A percentile compares a stretch with the other conserved stretches of the same genome.
Conservation (phyloP, 2,329 filamentous ascomycete genomes). For the Scortechinia acanthostroma region DNA sequence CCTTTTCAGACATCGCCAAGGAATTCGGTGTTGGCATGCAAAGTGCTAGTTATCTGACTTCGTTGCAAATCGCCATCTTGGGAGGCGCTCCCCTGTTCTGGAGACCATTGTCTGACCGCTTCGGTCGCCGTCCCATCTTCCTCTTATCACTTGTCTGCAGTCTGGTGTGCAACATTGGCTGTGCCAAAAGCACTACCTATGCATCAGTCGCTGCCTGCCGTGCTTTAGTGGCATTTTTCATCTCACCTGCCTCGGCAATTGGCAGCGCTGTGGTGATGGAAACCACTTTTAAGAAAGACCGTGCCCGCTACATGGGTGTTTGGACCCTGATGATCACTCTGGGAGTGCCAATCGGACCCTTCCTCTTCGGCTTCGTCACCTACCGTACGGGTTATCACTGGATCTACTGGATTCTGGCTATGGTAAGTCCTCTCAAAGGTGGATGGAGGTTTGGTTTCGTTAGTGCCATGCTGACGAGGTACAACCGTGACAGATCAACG, state of each 20-base stretch:
- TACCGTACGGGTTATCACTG: slow-evolving; percentile 44
- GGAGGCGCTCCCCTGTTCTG: slow-evolving; percentile 46
- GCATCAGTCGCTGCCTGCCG: slow-evolving; percentile 38
- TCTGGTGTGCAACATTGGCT: slow-evolving; percentile 42
- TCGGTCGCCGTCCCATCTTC: slow-evolving; percentile 44
- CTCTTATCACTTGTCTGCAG: slow-evolving; percentile 37
- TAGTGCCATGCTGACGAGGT: slow-evolving; percentile 2
- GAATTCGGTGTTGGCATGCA: slow-evolving; percentile 40
- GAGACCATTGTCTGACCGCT: slow-evolving; percentile 43
- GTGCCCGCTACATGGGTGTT: slow-evolving; percentile 46
- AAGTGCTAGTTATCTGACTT: slow-evolving; percentile 41
- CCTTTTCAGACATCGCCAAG: slow-evolving; percentile 40
- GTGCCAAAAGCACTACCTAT: slow-evolving; percentile 38
- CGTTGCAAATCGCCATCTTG: slow-evolving; percentile 42
- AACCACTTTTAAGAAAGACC: slow-evolving; percentile 45
- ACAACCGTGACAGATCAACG: slow-evolving; percentile 34
- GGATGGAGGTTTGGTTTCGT: too few species aligned
- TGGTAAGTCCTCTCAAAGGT: slow-evolving; percentile 31
- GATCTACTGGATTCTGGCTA: slow-evolving; percentile 45
- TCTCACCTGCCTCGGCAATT: slow-evolving; percentile 41
- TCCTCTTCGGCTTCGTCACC: slow-evolving; percentile 34
- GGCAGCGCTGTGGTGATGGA: slow-evolving; percentile 49
- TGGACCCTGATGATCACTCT: slow-evolving; percentile 33
- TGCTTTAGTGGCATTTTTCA: slow-evolving; percentile 45
- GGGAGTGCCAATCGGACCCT: slow-evolving; percentile 11